Conservation (phyloP, 2,329 filamentous ascomycete species). For the Aspergillus puulaauensis region DNA sequence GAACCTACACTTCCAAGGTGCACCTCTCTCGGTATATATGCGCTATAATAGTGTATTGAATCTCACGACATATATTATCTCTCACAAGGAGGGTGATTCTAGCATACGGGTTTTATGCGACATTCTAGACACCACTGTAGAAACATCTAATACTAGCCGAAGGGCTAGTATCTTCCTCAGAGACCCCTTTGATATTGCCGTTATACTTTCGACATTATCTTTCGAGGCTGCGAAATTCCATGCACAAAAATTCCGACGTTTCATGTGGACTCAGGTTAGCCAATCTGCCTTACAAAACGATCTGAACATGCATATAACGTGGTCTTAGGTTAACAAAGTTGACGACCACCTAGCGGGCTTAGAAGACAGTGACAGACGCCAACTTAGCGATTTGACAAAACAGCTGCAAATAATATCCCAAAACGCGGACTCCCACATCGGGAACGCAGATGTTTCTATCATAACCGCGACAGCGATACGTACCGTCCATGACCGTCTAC, state of each 20-base stretch:
- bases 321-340: constrained; percentile 17
- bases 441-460: constrained; percentile 28
- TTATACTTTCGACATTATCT: constrained; percentile 15
- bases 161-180: constrained; percentile 4
- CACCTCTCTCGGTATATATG: constrained; percentile 16
- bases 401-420: constrained; percentile 31
- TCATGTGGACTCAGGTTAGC: constrained; percentile 15
- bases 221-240: constrained; percentile 17
- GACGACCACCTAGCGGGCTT: constrained; percentile 21
- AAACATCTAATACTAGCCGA: not conserved
- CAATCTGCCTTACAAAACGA: not conserved
- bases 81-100: constrained; percentile 14
- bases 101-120: constrained; percentile 8
- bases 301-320: not conserved
- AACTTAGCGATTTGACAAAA: constrained; percentile 24
- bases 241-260: constrained; percentile 15
- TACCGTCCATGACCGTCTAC: constrained; percentile 17
- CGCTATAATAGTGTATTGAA: constrained; percentile 9
- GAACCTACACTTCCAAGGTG: constrained; percentile 16
- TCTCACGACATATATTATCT: constrained; percentile 18
- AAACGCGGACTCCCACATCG: constrained; percentile 27
- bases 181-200: constrained; percentile 16
- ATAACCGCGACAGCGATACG: constrained; percentile 23
- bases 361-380: constrained; percentile 20
- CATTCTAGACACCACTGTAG: constrained; percentile 11